phyloP scores from a whole-genome alignment of 2,329 filamentous ascomycete genomes.

The Orbilia oligospora region DNA sequence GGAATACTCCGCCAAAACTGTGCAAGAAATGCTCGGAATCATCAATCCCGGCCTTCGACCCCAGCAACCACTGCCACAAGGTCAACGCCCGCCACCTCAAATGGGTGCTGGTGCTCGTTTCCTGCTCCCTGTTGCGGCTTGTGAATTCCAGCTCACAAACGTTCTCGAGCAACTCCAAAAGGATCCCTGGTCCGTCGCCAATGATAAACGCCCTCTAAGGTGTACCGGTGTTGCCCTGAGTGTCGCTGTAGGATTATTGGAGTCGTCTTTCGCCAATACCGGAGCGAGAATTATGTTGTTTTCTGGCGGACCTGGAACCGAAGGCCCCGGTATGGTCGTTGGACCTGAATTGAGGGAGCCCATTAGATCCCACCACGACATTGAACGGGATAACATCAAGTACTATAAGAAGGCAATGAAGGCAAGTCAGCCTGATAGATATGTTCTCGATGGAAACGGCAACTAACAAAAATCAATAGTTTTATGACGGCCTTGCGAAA shows the following conservation, averaged over 20 bases:
- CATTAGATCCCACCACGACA: slow-evolving; percentile 98
- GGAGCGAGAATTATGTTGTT: slow-evolving; percentile 98
- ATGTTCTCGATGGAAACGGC: background rate
- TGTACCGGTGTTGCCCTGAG: slow-evolving; percentile 97
- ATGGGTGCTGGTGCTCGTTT: slow-evolving; percentile 84
- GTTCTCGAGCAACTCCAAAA: slow-evolving; percentile 94
- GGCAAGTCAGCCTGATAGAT: slow-evolving; percentile 69
- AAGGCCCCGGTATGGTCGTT: slow-evolving; percentile 96
- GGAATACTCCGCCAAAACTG: slow-evolving; percentile 97
- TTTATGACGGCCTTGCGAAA: slow-evolving; percentile 95
- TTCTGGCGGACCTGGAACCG: slow-evolving; percentile 91
- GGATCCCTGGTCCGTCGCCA: slow-evolving; percentile 97
- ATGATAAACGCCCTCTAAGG: slow-evolving; percentile 88
- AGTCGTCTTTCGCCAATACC: slow-evolving; percentile 95
- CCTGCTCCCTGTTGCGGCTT: slow-evolving; percentile 92
- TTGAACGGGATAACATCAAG: slow-evolving; percentile 98
- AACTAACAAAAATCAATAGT: slow-evolving; percentile 70
- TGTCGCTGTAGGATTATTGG: slow-evolving; percentile 90
- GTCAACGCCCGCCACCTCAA: slow-evolving; percentile 77
- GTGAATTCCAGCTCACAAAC: slow-evolving; percentile 97
- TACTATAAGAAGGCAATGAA: slow-evolving; percentile 99
- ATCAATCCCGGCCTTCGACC: slow-evolving; percentile 80
- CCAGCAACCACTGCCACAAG: slow-evolving; percentile 73
- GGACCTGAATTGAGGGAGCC: slow-evolving; percentile 95
- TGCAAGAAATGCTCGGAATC: slow-evolving; percentile 98